Conservation (phyloP, 306 rosid genomes). For the Vigna trinervia region DNA sequence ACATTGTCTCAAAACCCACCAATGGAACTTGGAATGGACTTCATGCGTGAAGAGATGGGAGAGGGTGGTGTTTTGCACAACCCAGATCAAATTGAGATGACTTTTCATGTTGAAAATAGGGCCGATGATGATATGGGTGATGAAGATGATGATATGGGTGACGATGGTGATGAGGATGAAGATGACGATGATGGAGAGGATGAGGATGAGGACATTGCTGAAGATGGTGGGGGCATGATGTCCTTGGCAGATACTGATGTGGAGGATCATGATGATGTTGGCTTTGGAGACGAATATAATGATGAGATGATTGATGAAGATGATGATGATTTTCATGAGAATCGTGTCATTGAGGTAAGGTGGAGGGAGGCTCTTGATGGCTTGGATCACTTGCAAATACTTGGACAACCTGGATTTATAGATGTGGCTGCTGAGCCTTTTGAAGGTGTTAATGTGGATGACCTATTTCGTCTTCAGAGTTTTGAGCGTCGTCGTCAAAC, state of each 20-base stretch:
- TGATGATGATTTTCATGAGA: constrained; percentile 94
- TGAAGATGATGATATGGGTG: constrained; percentile 99
- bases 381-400: constrained; percentile 91
- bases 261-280: constrained; percentile 93
- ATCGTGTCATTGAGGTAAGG: constrained; percentile 91
- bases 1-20: constrained; percentile 65
- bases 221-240: constrained; percentile 94
- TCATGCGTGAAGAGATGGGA: constrained; percentile 86
- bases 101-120: constrained; percentile 87
- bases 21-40: constrained; percentile 87
- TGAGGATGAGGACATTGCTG: constrained; percentile 96
- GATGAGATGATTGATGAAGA: constrained; percentile 96
- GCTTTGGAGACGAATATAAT: constrained; percentile 92
- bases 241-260: constrained; percentile 91
- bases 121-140: constrained; percentile 95
- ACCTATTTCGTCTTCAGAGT: constrained; percentile 87
- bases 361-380: constrained; percentile 99
- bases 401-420: constrained; percentile 92
- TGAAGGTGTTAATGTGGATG: constrained; percentile 97
- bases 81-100: constrained; percentile 84
- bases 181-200: constrained; percentile 95
- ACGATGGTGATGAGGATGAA: constrained; percentile 96
- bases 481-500: constrained; percentile 96
- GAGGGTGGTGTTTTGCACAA: constrained; percentile 79
- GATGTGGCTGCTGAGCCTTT: constrained; percentile 97